These are phyloP conservation scores for Saccharomycopsis amapae DNA, from an alignment of 805 yeast species.

Conservation along the genomic window DNA sequence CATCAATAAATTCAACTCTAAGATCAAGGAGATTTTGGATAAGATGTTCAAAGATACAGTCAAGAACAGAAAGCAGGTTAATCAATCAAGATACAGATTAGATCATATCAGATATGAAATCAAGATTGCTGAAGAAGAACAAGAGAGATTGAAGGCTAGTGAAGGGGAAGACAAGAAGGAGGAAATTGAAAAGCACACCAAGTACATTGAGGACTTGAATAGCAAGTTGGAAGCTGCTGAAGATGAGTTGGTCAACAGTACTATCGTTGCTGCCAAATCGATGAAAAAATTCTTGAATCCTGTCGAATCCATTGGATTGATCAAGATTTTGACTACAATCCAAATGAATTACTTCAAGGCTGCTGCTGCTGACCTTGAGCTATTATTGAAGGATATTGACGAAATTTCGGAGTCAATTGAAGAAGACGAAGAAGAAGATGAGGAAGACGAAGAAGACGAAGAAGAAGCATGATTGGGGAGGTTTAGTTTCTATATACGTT, in stretches of 20 bases:
- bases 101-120: constrained; percentile 62
- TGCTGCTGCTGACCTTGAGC: constrained; percentile 42
- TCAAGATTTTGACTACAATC: constrained; percentile 60
- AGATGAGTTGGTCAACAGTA: constrained; percentile 75
- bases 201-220: constrained; percentile 43
- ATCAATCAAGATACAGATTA: constrained; percentile 59
- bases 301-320: constrained; percentile 51
- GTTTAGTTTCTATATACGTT: too few species aligned
- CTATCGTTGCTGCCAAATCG: constrained; percentile 68
- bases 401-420: constrained; percentile 40
- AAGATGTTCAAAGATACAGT: constrained; percentile 55
- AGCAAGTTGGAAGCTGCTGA: constrained; percentile 52
- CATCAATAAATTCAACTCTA: constrained; percentile 49
- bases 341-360: constrained; percentile 59
- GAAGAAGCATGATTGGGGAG: too few species aligned
- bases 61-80: constrained; percentile 60
- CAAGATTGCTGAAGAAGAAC: constrained; percentile 29
- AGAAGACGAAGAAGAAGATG: constrained; percentile 30
- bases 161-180: constrained; percentile 9
- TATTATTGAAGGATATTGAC: constrained; percentile 39
- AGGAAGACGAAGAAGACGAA: constrained; percentile 23
- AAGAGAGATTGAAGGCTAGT: constrained; percentile 7
- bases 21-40: constrained; percentile 45
- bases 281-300: constrained; percentile 71
- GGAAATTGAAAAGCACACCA: constrained; percentile 24